Evolutionary conservation across 306 rosid species (phyloP), one percentile per base, ranked within the genome.

Genomic region (Castanea mollissima): DNA sequence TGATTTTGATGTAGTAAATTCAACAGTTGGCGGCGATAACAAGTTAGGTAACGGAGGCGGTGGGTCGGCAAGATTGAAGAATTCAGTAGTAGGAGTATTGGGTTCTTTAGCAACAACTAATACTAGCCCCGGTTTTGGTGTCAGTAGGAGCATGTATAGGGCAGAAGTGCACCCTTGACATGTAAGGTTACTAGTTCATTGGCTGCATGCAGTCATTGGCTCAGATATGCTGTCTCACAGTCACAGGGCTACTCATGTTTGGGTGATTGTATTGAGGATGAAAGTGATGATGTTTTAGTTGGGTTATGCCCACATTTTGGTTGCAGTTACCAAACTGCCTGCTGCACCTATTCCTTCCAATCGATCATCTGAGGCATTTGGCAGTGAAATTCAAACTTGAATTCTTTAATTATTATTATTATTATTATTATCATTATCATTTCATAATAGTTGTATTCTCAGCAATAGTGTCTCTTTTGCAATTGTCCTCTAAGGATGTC

Each of bases 161-260:
- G 99, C 59, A 89, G 99, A 86, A 95, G 98, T 69, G 92, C 98
- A 2, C 96, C 98, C 2, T 83, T 96, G 85, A 93, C 94, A 11
- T 93, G 98, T 84, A 96, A 85, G 84, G 82, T 91, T 35, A 90
- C 98, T 2, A 95, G 94, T 87, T 96, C 99, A 69, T 79, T 96
- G 87, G 98, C 99, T 20, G 94, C 99, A 13, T 19, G 96, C 99
- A 13, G 99, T 93, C n/a, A 83, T 96, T 96, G 98, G 99, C 99
- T 80, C 99, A 96, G 88, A 90, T 32, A 32, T 96, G 98, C 88
- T 96, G 73, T 96, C 99, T 11, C 99, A 95, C 77, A 85, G 98
- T 11, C 99, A 95, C 77, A 84, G 98, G 73, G 99, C 94, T 64
- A 90, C 96, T 77, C 99, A 91, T 77, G 94, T 95, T 16, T 95